These are phyloP conservation scores for Coemansia sp. DNA, from an alignment of 192 early-diverging fungal genomes.

Conservation along the genomic window DNA sequence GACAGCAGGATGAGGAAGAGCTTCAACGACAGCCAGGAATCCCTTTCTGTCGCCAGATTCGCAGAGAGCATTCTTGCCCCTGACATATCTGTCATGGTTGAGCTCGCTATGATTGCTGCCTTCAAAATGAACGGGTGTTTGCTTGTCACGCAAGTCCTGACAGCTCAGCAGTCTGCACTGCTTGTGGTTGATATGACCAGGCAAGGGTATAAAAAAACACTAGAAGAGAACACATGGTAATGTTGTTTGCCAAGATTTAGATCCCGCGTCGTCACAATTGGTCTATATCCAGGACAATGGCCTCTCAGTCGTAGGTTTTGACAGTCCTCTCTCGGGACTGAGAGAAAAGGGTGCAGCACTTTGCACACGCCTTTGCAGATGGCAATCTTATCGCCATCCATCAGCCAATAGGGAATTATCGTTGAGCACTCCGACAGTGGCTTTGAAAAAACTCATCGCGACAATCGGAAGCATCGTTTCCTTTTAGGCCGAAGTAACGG, in stretches of 20 bases:
- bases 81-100: not conserved
- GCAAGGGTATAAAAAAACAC: no score
- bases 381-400: slow-evolving; percentile 2
- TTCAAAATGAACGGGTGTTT: not conserved
- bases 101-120: not conserved
- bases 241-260: not conserved
- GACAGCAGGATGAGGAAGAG: not conserved
- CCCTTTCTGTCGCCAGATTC: not conserved
- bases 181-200: no score
- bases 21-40: not conserved
- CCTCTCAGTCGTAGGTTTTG: not conserved
- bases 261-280: not conserved
- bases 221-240: not conserved
- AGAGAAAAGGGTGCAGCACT: not conserved
- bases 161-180: not conserved
- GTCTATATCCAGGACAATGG: not conserved
- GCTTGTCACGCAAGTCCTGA: not conserved
- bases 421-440: not conserved
- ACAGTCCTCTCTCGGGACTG: not conserved
- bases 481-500: not conserved
- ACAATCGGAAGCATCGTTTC: not conserved
- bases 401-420: not conserved
- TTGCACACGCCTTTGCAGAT: not conserved
- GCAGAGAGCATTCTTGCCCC: not conserved
- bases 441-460: not conserved